Base-by-base conservation (phyloP, 371 early-diverging fungal genomes). In the Lichtheimia corymbifera region DNA sequence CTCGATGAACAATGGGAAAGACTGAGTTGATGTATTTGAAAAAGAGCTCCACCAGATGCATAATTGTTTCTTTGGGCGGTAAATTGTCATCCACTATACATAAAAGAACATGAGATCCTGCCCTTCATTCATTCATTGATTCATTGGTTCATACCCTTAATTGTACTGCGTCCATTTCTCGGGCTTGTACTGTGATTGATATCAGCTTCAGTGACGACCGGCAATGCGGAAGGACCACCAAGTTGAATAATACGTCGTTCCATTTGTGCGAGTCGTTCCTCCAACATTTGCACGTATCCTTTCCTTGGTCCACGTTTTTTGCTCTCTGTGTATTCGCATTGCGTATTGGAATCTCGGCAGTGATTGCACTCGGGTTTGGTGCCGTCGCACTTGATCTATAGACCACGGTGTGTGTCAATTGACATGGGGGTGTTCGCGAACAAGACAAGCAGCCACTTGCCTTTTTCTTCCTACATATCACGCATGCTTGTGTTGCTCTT, bases 221-320 rank as follows among this genome's bases (percentile, higher is more conserved):
- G 41, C 40, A 61, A 61, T 24, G 61, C 61, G 1, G 61, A 45
- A 4, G 61, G 43, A 11, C 63, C 63, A 57, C 63, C 63, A n/a
- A 63, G 14, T 2, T 49, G 56, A 5, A 63, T 54, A 27, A 63
- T 66, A 40, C 87, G 71, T 51, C 76, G 75, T 65, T 90, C 91
- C 65, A 88, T 74, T 60, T 83, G 83, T 50, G 78, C 85, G 30
- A 92, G 71, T 50, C 90, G 79, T 61, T 80, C 83, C 61, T 92
- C 92, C 15, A 92, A 71, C 24, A 85, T 71, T 45, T 89, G 88
- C 15, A 90, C 89, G 55, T 90, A 88, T 11, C 93, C 93, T 64
- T 91, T 90, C 27, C 91, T 84, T 20, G 91, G 93, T 0, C 91
- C 91, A n/a, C 93, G 83, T 62, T 90, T 90, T 60, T 88, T 89